A percentile compares a stretch with the other conserved stretches of the same genome.
Conservation (phyloP, 129 eudicot genomes). For the Centrapalus pauciflorus region DNA sequence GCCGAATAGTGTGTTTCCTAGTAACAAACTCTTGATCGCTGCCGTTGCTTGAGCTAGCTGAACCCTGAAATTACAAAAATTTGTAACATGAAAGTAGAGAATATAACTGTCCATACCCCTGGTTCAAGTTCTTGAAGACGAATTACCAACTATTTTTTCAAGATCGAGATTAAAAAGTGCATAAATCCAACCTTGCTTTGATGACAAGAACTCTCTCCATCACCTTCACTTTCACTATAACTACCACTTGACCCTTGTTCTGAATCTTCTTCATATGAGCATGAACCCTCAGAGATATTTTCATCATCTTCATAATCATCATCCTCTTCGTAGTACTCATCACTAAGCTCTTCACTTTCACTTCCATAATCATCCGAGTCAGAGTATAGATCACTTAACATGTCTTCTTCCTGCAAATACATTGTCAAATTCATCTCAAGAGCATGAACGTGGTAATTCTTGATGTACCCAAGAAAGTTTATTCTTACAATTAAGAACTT, state of each 20-base stretch:
- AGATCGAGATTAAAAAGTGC: neutral
- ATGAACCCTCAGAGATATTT: slow-evolving; percentile 39
- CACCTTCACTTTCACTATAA: slow-evolving; percentile 45
- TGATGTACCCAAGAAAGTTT: too few species aligned
- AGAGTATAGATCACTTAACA: slow-evolving; percentile 57
- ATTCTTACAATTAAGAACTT: too few species aligned
- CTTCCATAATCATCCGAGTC: slow-evolving; percentile 83
- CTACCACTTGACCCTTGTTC: slow-evolving; percentile 47
- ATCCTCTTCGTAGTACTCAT: slow-evolving; percentile 48
- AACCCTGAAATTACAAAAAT: slow-evolving; percentile 12
- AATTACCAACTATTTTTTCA: neutral
- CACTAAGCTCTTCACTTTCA: slow-evolving; percentile 75
- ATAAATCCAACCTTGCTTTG: slow-evolving; percentile 45
- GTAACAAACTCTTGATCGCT: slow-evolving; percentile 2
- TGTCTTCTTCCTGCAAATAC: slow-evolving; percentile 63
- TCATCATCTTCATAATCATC: slow-evolving; percentile 37
- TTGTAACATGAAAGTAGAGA: neutral
- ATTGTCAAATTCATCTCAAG: neutral
- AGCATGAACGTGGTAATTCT: neutral
- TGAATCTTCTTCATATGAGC: slow-evolving; percentile 45
- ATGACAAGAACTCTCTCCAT: slow-evolving; percentile 14
- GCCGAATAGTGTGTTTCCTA: neutral
- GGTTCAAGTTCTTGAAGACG: too few species aligned
- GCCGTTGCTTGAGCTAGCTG: slow-evolving; percentile 13
- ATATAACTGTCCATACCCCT: too few species aligned